Evolutionary conservation across 129 eudicot species (phyloP).

Genomic region (Smallanthus sonchifolius): DNA sequence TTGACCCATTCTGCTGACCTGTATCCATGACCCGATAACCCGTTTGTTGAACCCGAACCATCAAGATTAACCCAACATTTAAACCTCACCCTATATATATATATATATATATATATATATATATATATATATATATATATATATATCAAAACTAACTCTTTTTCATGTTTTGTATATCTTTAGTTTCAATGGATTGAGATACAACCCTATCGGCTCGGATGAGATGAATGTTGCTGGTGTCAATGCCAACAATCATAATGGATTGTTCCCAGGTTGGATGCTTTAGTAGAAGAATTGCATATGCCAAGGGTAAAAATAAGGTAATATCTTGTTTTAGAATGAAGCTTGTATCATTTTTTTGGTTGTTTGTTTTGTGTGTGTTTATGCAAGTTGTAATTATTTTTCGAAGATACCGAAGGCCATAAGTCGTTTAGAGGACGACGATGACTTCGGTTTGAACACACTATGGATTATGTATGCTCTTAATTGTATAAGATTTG

Average conservation of each 20-base stretch:
- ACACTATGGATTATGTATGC: slow-evolving; percentile 20
- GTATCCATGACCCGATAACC: too few species aligned
- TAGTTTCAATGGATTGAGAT: slow-evolving; percentile 33
- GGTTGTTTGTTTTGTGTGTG: slow-evolving; percentile 34
- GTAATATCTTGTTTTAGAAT: slow-evolving; percentile 17
- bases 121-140: too few species aligned
- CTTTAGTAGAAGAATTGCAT: slow-evolving; percentile 23
- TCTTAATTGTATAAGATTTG: slow-evolving; percentile 22
- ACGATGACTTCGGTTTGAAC: slow-evolving; percentile 16
- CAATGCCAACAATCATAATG: slow-evolving; percentile 35
- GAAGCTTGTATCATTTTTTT: slow-evolving; percentile 23
- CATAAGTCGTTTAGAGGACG: slow-evolving; percentile 31
- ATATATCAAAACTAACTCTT: not conserved
- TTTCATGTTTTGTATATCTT: not conserved
- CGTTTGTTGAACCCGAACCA: too few species aligned
- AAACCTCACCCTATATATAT: too few species aligned
- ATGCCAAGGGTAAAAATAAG: slow-evolving; percentile 24
- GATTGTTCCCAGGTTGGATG: slow-evolving; percentile 55
- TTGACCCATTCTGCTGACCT: too few species aligned
- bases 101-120: too few species aligned
- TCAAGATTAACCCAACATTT: too few species aligned
- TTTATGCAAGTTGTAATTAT: slow-evolving; percentile 37
- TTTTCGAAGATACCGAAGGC: slow-evolving; percentile 20
- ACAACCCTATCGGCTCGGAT: slow-evolving; percentile 35
- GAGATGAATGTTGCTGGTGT: slow-evolving; percentile 34